Evolutionary conservation across 2,329 filamentous ascomycete genomes (phyloP), one percentile per base, ranked within the genome.

Genomic region (Exserohilum rostratum): DNA sequence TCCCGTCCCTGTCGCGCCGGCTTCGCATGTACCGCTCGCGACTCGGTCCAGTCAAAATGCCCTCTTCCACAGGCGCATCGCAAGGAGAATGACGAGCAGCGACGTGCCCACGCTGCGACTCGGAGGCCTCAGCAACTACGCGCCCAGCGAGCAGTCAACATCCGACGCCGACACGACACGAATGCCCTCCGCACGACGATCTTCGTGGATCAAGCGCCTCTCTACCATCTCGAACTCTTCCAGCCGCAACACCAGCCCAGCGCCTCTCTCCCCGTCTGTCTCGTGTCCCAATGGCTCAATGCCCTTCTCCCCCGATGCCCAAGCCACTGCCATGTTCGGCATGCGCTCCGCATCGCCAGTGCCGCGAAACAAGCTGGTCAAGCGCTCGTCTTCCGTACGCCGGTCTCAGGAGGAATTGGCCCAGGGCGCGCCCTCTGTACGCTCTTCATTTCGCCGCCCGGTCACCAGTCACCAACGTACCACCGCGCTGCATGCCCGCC

Each of bases 391-490:
- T 3, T 85, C 88, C 17, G 77, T 80, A 42, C 81, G 82, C 60
- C 77, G 77, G 46, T 69, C 78, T 47, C 76, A 77, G 57, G 71
- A 79, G 43, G 76, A 80, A 5, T 68, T 76, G 11, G 69, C 77
- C 38, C 80, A 79, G 54, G 79, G 82, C 58, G 81, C 86, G 29
- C 85, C 78, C 60, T 83, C 86, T 43, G 85, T 88, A 66, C 79
- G 89, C 57, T 83, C 86, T 2, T 86, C 84, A 18, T 81, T 93
- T 55, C 85, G 88, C 54, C 81, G 90, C 64, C 90, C 90, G 47
- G 89, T 89, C 40, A 93, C 90, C 15, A 92, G 90, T 72, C 89
- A 92, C 68, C 89, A 93, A 71, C 83, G 90, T 65, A 89, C 88
- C 40, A 86, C 85, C 30, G 90, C 88, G 1, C 77, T 91, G 25